Evolutionary conservation across 768 basidiomycete species (phyloP), one percentile per base, ranked within the genome.

Genomic region (Strobilomyces confusus): DNA sequence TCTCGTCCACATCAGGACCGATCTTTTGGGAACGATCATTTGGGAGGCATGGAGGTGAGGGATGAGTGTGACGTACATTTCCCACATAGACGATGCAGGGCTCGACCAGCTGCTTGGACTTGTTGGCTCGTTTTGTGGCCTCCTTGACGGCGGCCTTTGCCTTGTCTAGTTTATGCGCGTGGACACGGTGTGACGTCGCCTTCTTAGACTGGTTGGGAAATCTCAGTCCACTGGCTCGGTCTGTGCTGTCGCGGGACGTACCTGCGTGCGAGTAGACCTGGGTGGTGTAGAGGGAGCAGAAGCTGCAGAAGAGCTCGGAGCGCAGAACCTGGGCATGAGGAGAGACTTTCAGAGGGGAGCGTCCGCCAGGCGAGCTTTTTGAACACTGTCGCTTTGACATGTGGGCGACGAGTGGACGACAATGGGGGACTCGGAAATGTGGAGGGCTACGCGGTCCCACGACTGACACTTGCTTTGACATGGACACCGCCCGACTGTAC

Each of bases 81-180:
- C 86, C 85, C 19, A 85, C 80, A 58, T 73, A 86, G 22, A 81
- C 74, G 53, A 70, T 72, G 30, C 64, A 66, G 51, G 63, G 65
- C 9, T 58, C 63, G 9, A 17, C 44, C 20, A 54, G 7, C 7
- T 49, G 50, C 19, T 56, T 60, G 25, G 52, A 44, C 19, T 3
- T 55, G 32, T 51, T 48, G 11, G 9, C 48, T 17, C 60, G 65
- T 48, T 58, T 64, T 19, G 56, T 56, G 11, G 65, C 61, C 1
- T 57, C 49, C 14, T 58, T 61, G 38, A 51, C 45, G 17, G 59
- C 58, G 19, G 32, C 43, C 33, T 55, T 57, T 42, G 54, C 50
- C 55, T 63, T 67, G 43, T 36, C 43, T 22, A 63, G 37, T 25
- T 51, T 57, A 37, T 57, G 53, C 6, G 37, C 9, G 22, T 56